Percentiles rank a stretch among this genome's conserved stretches.
phyloP scores from a whole-genome alignment of 257 asterid species.

The Petunia secreta region DNA sequence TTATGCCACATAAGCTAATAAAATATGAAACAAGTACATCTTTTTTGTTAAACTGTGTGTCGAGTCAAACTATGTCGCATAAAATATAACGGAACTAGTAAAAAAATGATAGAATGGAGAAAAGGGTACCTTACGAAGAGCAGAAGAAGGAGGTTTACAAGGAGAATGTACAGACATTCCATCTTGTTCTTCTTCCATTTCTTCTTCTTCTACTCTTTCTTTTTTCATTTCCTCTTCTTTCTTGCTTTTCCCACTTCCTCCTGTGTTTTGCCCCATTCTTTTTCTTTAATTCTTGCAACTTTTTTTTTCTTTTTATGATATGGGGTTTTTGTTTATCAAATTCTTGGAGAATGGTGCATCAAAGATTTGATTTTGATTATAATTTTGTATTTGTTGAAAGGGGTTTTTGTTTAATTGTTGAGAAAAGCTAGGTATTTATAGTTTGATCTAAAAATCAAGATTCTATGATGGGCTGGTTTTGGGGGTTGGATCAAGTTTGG shows the following conservation, averaged over 20 bases:
- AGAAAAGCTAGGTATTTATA: constrained; percentile 2
- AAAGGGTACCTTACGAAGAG: constrained; percentile 57
- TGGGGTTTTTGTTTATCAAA: background rate
- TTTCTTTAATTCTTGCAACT: background rate
- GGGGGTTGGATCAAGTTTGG: background rate
- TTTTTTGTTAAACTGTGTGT: too few relatives aligned
- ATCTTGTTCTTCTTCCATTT: constrained; percentile 59
- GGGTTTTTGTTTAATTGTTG: constrained; percentile 10
- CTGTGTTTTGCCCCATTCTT: constrained; percentile 16
- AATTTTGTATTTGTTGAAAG: background rate
- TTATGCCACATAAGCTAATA: too few relatives aligned
- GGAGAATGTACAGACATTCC: constrained; percentile 92
- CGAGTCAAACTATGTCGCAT: too few relatives aligned
- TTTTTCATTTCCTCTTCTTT: constrained; percentile 32
- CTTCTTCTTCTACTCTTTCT: constrained; percentile 27
- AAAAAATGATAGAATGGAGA: background rate
- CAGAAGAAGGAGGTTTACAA: constrained; percentile 70
- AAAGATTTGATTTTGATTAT: background rate
- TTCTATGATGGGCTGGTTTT: background rate
- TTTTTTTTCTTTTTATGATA: constrained; percentile 4
- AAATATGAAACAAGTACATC: too few relatives aligned
- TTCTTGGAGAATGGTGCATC: constrained; percentile 2
- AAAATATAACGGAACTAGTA: too few relatives aligned
- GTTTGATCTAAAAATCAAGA: background rate
- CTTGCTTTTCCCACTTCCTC: constrained; percentile 38